Conservation (phyloP, 2,329 filamentous ascomycete genomes). For the Colletotrichum ledebouriae region DNA sequence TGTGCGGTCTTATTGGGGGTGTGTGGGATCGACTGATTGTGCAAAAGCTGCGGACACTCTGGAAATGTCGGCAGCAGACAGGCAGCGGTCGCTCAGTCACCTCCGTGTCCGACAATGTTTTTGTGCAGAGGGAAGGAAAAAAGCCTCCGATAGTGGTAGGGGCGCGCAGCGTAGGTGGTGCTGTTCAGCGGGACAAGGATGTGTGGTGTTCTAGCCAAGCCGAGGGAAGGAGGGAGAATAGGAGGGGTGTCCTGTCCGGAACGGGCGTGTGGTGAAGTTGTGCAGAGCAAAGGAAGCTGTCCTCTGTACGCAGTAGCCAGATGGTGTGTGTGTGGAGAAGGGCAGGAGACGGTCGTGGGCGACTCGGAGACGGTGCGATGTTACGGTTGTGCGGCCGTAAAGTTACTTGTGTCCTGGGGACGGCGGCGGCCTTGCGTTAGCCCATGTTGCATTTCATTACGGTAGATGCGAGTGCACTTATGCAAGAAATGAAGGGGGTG, state of each 20-base stretch:
- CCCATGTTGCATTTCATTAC: constrained; percentile 8
- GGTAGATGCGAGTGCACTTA: constrained; percentile 1
- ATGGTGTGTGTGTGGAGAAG: constrained; percentile 16
- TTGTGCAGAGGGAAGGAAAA: constrained; percentile 13
- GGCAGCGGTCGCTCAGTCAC: constrained; percentile 34
- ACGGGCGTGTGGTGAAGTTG: constrained; percentile 1
- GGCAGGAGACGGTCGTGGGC: constrained; percentile 15
- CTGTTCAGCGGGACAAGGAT: constrained; percentile 26
- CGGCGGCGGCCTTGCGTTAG: constrained; percentile 5
- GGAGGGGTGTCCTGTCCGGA: constrained; percentile 5
- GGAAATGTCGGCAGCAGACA: constrained; percentile 20
- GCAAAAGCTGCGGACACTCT: constrained; percentile 22
- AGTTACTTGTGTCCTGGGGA: background rate
- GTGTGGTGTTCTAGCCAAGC: constrained; percentile 31
- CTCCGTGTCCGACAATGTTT: constrained; percentile 4
- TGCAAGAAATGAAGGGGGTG: constrained; percentile 15
- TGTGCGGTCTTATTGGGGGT: constrained; percentile 3
- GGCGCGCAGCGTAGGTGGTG: background rate
- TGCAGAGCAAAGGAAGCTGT: constrained; percentile 5
- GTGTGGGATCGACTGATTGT: constrained; percentile 27
- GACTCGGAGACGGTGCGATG: constrained; percentile 12
- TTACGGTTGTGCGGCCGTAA: constrained; percentile 16
- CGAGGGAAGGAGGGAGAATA: constrained; percentile 7
- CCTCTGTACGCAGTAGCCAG: constrained; percentile 7
- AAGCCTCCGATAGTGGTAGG: background rate